Evolutionary conservation across 2,329 filamentous ascomycete species (phyloP), one percentile per base, ranked within the genome.

Genomic region (Ophiostoma sp.): DNA sequence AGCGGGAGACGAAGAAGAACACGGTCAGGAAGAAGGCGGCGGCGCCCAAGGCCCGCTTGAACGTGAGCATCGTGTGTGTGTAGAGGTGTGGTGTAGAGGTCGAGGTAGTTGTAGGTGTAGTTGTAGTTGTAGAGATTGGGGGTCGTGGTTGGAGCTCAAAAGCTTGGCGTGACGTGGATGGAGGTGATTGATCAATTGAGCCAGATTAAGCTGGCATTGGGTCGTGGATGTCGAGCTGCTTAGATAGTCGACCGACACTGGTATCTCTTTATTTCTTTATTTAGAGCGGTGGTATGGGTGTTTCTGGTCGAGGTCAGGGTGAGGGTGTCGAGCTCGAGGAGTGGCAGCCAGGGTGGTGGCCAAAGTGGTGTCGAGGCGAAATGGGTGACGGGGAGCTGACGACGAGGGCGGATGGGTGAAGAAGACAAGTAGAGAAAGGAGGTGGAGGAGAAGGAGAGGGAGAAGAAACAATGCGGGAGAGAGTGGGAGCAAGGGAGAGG

Each of bases 11-110:
- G 73, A 94, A 81, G 80, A 89, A 88, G 80, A 94, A 83, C 76
- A 91, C 82, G 36, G 87, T 85, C 75, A 94, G 79, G 73, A 94
- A 80, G 77, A 89, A 85, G 75, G 86, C 85, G 67, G 92, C 91
- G 70, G 89, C 85, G 75, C 92, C 81, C 73, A 96, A 79, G 76
- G 91, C 90, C 80, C 91, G 90, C 77, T 89, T 87, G 77, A 91
- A 92, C 76, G 90, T 91, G 78, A 94, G 85, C 92, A 96, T 96
- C 71, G 77, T 81, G 31, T 54, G 33, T 23, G 52, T 54, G 48
- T 54, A 10, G 17, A 27, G n/a, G 23, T 57, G 44, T 57, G 27
- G 11, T 60, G 54, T 33, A 62, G 57, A 62, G 2, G 57, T 33
- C 2, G 20, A 27, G 8, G 52, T 57, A 54, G 36, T 5, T 39